Evolutionary conservation across 345 rosid genomes (phyloP).

Genomic region (Moringa oleifera): DNA sequence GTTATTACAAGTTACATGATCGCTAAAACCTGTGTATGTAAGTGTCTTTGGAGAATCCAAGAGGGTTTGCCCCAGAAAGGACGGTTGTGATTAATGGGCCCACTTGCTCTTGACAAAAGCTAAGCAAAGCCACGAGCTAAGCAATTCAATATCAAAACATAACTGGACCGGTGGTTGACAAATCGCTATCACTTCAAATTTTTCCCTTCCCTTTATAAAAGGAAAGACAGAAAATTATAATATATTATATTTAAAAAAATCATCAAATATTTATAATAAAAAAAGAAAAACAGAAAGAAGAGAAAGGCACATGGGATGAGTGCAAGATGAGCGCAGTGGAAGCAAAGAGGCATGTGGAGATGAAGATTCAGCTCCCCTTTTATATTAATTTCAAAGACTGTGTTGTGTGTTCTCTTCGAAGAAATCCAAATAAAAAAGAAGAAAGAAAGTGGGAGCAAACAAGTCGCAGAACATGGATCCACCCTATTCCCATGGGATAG

Average conservation of each 20-base stretch:
- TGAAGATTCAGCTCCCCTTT: slow-evolving; percentile 15
- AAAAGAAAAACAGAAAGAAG: slow-evolving; percentile 1
- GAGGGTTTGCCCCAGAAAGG: slow-evolving; percentile 5
- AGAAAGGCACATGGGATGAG: slow-evolving; percentile 36
- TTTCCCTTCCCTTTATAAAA: not conserved
- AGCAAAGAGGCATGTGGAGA: slow-evolving; percentile 29
- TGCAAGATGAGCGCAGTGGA: slow-evolving; percentile 20
- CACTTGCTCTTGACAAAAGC: slow-evolving; percentile 4
- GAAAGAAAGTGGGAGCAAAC: not conserved
- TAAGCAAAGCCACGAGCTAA: slow-evolving; percentile 17
- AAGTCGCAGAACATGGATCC: slow-evolving; percentile 43
- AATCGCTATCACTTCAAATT: slow-evolving; percentile 33
- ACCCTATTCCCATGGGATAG: slow-evolving; percentile 34
- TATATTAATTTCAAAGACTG: slow-evolving; percentile 3
- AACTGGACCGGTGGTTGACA: slow-evolving; percentile 30
- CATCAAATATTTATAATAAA: not conserved
- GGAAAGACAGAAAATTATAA: not conserved
- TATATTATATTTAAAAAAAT: no score
- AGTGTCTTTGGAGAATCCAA: slow-evolving; percentile 12
- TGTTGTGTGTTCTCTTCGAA: not conserved
- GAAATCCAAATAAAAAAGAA: not conserved
- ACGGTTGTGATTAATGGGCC: slow-evolving; percentile 16
- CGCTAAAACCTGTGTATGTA: no score
- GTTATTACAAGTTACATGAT: no score
- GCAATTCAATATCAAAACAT: slow-evolving; percentile 7